Evolutionary conservation across 1,284 basidiomycete species (phyloP), one percentile per base, ranked within the genome.

Genomic region (Schizophyllum commune): DNA sequence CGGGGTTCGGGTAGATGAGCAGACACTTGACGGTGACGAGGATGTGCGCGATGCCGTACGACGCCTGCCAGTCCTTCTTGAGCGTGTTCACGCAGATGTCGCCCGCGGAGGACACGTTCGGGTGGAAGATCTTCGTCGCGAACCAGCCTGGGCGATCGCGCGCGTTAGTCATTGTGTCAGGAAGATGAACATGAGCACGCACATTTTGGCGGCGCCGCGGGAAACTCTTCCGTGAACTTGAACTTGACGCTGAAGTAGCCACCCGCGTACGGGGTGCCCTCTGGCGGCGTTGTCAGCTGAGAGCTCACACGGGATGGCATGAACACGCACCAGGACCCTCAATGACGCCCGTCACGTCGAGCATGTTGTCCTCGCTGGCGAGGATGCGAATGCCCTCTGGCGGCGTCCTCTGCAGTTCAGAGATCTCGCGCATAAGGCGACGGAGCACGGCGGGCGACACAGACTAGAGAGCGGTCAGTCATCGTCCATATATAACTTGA

Each of bases 11-110:
- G 69, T 94, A 94, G 67, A 98, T 97, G 64, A 98, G 83, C 34
- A 98, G 84, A 70, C 96, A 97, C 73, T 95, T 96, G 68, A 97
- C 88, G 47, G 92, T 94, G 70, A 93, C 88, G 8, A 97, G 81
- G 61, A 97, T 96, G 71, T 96, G 91, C 4, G 80, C 85, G 47
- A 98, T 92, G 27, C 94, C 95, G 67, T 93, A 96, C n/a, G 86
- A 83, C 19, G 90, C 83, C 72, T 93, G 88, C 96, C 96, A 98
- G 69, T 96, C 94, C 75, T 97, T 98, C 80, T 98, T 98, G 32
- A 98, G 78, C 4, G 94, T 98, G 75, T 96, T 96, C 9, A 98
- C 96, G 74, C 96, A 98, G 67, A 98, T 98, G 74, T 97, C 96
- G 33, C 95, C 95, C 0, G 82, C 72, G 32, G 84, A 81, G 0